Base-by-base conservation (phyloP, 805 yeast species). In the Candida hungchunana region DNA sequence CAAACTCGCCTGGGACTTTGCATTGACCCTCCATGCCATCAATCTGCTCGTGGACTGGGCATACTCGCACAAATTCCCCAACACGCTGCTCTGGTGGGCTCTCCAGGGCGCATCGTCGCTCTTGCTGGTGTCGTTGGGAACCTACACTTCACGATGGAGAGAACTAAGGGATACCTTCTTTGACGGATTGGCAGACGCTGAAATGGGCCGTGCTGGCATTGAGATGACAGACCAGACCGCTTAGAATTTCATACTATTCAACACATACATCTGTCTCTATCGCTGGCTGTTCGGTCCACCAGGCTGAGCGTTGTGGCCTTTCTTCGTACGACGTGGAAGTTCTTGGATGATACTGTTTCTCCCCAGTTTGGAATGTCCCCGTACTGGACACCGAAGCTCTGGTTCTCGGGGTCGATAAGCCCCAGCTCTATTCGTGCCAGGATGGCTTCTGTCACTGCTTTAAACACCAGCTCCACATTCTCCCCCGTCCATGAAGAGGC, bases 1-100 rank as follows among this genome's bases (percentile, higher is more conserved):
- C 27, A 93, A 90, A 58, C 64, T 90, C 32, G 97, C 97, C 0
- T 83, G 96, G 83, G 98, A 90, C 61, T 90, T 93, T 64, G 96
- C 96, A 9, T 55, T 90, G n/a, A 93, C 98, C 0, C 76, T 90
- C 12, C 96, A 93, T 59, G 76, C 82, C 16, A 72, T 93, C 33
- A 82, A 90, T 60, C 59, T 90, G 17, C 34, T 78, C 4, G 77
- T 86, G 4, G 85, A 78, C 0, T 78, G 85, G 77, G 41, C 75
- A 1, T 77, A 76, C 44, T 69, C 85, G 1, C 72, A 76, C 0
- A 67, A 70, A 20, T 72, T 90, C 44, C 98, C 98, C 0, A 62
- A 64, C 12, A 75, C 79, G 22, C 44, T 82, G 6, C 66, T 80
- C 32, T 90, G 97, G 97, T 86, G 97, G 90, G 55, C 75, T 15